A percentile compares a stretch with the other conserved stretches of the same genome.
Conservation (phyloP, 2,329 filamentous ascomycete species). For the Huntiella abstrusa region DNA sequence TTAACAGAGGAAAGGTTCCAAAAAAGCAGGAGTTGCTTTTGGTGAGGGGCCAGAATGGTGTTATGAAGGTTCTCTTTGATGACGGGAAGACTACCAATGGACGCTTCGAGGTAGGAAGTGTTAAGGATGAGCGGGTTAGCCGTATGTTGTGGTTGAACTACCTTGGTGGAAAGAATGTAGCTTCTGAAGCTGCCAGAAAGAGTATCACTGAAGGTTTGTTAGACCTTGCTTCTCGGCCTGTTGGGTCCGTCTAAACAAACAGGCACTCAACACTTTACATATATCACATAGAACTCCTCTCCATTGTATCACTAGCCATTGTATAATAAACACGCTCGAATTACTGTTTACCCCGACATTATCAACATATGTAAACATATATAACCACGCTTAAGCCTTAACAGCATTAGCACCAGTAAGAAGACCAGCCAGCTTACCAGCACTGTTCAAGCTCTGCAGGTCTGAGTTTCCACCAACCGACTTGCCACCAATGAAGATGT, state of each 20-base stretch:
- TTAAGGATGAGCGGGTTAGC: slow-evolving; percentile 63
- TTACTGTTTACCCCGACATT: slow-evolving; percentile 1
- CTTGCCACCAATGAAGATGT: slow-evolving; percentile 79
- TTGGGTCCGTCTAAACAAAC: slow-evolving; percentile 50
- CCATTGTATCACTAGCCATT: too few relatives aligned
- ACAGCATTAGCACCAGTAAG: slow-evolving; percentile 26
- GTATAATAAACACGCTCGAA: background rate
- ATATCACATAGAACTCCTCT: background rate
- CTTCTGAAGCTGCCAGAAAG: slow-evolving; percentile 61
- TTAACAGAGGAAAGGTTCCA: slow-evolving; percentile 61
- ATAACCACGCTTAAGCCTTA: slow-evolving; percentile 19
- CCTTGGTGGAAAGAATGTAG: slow-evolving; percentile 68
- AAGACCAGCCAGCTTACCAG: slow-evolving; percentile 22
- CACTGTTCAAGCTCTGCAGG: slow-evolving; percentile 39
- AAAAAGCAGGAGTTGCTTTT: slow-evolving; percentile 66
- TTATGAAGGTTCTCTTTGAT: slow-evolving; percentile 49
- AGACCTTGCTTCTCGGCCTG: slow-evolving; percentile 69
- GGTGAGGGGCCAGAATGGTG: slow-evolving; percentile 44
- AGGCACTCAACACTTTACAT: background rate
- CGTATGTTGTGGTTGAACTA: slow-evolving; percentile 80
- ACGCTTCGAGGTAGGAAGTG: slow-evolving; percentile 43
- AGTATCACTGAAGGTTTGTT: slow-evolving; percentile 78
- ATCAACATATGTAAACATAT: too few relatives aligned
- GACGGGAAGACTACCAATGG: slow-evolving; percentile 24
- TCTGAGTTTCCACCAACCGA: slow-evolving; percentile 97